phyloP scores from a whole-genome alignment of 192 early-diverging fungal species.

The Cetraspora pellucida region DNA sequence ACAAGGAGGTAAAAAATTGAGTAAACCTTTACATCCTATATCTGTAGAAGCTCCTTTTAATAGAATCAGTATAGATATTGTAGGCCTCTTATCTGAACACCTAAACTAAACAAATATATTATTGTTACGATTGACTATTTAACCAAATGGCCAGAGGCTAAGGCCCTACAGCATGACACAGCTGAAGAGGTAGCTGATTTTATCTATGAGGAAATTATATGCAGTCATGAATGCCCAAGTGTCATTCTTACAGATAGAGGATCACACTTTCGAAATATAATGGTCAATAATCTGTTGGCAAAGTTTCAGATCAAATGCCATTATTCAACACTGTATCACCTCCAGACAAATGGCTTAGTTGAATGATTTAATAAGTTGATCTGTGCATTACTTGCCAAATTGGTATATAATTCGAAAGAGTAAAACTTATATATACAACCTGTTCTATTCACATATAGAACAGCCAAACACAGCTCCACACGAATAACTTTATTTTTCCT shows the following conservation, averaged over 20 bases:
- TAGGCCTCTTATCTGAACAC: constrained; percentile 15
- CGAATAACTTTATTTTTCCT: background rate
- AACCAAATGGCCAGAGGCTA: constrained; percentile 41
- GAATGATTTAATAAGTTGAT: background rate
- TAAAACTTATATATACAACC: background rate
- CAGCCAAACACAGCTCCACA: background rate
- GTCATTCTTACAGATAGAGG: constrained; percentile 35
- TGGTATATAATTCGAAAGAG: background rate
- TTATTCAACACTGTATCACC: background rate
- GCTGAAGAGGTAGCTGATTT: constrained; percentile 28
- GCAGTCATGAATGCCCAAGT: constrained; percentile 35
- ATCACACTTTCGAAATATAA: constrained; percentile 24
- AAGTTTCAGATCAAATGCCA: background rate
- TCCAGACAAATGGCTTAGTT: background rate
- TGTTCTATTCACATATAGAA: background rate
- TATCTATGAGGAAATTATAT: constrained; percentile 39
- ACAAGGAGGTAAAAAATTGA: background rate
- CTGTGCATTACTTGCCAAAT: background rate
- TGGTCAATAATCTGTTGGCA: background rate
- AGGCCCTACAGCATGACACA: constrained; percentile 25
- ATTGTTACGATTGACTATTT: constrained; percentile 38
- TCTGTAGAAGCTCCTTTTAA: background rate
- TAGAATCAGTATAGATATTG: background rate
- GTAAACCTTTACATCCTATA: background rate
- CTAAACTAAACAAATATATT: constrained; percentile 31